phyloP scores from a whole-genome alignment of 176 grass and related monocot species.

The Avena sativa region DNA sequence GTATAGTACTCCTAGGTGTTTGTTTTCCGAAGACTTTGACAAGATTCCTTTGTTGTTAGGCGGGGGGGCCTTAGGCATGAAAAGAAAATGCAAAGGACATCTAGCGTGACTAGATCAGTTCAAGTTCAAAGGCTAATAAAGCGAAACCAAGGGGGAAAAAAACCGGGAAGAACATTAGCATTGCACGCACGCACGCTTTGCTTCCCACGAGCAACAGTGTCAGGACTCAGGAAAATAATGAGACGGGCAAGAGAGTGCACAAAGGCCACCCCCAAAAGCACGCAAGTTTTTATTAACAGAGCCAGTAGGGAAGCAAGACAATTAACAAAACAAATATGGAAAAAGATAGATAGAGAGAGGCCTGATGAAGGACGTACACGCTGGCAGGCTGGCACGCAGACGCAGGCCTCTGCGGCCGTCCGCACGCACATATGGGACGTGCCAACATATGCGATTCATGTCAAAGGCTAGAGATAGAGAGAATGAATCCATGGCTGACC shows the following conservation, averaged over 20 bases:
- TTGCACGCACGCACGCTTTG: constrained; percentile 8
- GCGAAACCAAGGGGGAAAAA: not conserved
- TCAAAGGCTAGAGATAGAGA: constrained; percentile 38
- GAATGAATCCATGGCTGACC: constrained; percentile 43
- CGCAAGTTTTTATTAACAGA: not conserved
- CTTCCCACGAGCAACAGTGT: not conserved
- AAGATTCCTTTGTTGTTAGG: not conserved
- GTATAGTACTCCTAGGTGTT: not conserved
- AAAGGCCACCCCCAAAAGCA: not conserved
- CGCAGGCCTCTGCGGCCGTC: no score
- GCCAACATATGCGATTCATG: not conserved
- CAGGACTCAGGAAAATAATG: not conserved
- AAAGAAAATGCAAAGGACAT: not conserved
- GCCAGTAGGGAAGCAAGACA: not conserved
- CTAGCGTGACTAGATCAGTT: not conserved
- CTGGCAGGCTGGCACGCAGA: no score
- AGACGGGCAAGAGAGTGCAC: not conserved
- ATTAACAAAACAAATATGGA: not conserved
- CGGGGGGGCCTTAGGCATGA: not conserved
- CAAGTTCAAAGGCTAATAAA: not conserved
- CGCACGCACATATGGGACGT: no score
- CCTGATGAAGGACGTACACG: not conserved
- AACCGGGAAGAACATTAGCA: not conserved
- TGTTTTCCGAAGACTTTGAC: not conserved
- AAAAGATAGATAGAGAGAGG: no score